Conservation (phyloP, 164 flowering plant genomes). For the Platanus orientalis region DNA sequence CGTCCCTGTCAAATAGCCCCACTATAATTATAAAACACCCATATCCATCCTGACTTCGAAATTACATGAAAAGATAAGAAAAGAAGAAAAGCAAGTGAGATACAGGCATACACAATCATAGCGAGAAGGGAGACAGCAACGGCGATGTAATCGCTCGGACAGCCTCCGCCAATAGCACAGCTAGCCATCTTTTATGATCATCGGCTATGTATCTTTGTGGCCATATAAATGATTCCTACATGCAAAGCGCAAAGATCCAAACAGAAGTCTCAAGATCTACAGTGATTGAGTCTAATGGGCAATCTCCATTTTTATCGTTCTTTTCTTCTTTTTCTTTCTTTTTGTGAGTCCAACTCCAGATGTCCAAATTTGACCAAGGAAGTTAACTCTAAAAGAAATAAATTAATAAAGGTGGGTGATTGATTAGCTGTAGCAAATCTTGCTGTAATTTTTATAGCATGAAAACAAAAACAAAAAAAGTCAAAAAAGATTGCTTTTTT, state of each 20-base stretch:
- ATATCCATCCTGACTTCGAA: neutral
- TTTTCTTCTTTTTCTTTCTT: no score
- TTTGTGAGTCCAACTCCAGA: no score
- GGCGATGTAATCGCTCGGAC: constrained; percentile 74
- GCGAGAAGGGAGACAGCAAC: constrained; percentile 41
- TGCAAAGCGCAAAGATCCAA: neutral
- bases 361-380: no score
- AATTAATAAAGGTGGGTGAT: no score
- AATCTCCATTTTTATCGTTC: no score
- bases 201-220: neutral
- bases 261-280: neutral
- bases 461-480: no score
- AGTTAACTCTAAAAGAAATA: no score
- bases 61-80: neutral
- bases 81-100: neutral
- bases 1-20: neutral
- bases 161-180: constrained; percentile 65
- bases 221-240: neutral
- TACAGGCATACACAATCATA: constrained; percentile 39
- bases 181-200: constrained; percentile 23
- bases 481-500: no score
- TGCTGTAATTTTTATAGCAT: no score
- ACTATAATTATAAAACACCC: neutral
- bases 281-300: no score
- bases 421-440: no score